Conservation (phyloP, 495 filamentous ascomycete species). For the Lineolata rhizophorae region DNA sequence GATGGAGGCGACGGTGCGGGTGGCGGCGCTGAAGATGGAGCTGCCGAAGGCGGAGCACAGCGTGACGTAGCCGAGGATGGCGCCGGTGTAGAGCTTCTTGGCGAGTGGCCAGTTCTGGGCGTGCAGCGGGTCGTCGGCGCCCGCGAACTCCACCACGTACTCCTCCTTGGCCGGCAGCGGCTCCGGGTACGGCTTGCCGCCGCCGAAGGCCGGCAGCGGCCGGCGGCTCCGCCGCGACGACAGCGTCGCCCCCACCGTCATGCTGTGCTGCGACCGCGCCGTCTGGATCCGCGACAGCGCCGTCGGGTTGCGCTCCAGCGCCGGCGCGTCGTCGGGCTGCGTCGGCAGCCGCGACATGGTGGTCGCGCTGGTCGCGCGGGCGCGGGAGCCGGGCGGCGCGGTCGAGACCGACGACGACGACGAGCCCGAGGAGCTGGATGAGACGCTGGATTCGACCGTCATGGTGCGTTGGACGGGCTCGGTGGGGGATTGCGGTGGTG, state of each 20-base stretch:
- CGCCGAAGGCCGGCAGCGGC: slow-evolving; percentile 12
- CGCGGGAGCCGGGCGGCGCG: no score
- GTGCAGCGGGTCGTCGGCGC: slow-evolving; percentile 25
- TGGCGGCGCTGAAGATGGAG: slow-evolving; percentile 46
- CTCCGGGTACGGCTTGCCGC: slow-evolving; percentile 21
- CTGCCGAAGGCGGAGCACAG: slow-evolving; percentile 52
- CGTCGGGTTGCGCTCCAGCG: slow-evolving; percentile 41
- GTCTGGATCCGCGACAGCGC: slow-evolving; percentile 60
- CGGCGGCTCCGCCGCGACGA: slow-evolving; percentile 20
- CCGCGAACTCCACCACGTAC: slow-evolving; percentile 33
- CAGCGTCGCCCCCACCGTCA: slow-evolving; percentile 36
- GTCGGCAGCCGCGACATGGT: slow-evolving; percentile 37
- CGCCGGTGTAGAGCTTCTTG: slow-evolving; percentile 50
- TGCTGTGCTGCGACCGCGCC: slow-evolving; percentile 47
- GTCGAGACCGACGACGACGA: slow-evolving; percentile 30
- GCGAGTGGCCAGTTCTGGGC: slow-evolving; percentile 32
- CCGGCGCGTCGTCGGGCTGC: slow-evolving; percentile 22
- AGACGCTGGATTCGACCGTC: no score
- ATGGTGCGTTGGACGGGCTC: slow-evolving; percentile 8
- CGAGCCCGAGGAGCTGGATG: slow-evolving; percentile 25
- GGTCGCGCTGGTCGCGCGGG: no score
- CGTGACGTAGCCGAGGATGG: slow-evolving; percentile 63
- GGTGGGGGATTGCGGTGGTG: slow-evolving; percentile 1
- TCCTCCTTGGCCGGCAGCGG: slow-evolving; percentile 19
- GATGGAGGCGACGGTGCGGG: slow-evolving; percentile 23